These are phyloP conservation scores for Nevesoporus exiguus DNA, from an alignment of 768 basidiomycete species.

Conservation along the genomic window DNA sequence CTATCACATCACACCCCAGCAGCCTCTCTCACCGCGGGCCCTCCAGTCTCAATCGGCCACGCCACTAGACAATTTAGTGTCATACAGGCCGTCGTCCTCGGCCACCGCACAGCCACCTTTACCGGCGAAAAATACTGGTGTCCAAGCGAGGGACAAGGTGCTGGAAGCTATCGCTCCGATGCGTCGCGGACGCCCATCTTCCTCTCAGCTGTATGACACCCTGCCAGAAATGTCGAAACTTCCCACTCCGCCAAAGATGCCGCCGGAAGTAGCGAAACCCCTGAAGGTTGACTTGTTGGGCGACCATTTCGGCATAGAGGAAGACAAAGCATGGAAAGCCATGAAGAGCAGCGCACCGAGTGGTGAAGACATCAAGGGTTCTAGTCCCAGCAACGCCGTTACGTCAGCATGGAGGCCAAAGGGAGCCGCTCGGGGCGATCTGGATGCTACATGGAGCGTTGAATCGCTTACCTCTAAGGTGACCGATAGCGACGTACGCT, in stretches of 20 bases:
- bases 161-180: constrained; percentile 78
- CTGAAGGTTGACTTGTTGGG: constrained; percentile 34
- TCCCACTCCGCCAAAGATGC: constrained; percentile 19
- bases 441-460: constrained; percentile 42
- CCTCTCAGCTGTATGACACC: constrained; percentile 33
- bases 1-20: constrained; percentile 55
- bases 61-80: constrained; percentile 38
- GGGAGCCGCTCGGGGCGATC: constrained; percentile 15
- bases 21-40: constrained; percentile 43
- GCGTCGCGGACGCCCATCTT: constrained; percentile 63
- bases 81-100: constrained; percentile 33
- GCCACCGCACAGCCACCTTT: constrained; percentile 14
- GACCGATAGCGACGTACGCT: constrained; percentile 22
- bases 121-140: constrained; percentile 42
- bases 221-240: constrained; percentile 33
- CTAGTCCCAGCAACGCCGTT: constrained; percentile 27
- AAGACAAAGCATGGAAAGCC: constrained; percentile 49
- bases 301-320: constrained; percentile 37
- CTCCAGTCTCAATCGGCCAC: constrained; percentile 27
- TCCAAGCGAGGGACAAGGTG: constrained; percentile 73
- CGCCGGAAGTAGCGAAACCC: constrained; percentile 13
- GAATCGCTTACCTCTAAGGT: constrained; percentile 25
- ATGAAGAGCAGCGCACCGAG: constrained; percentile 25
- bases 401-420: constrained; percentile 30
- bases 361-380: constrained; percentile 11